A percentile compares a stretch with the other conserved stretches of the same genome.
phyloP scores from a whole-genome alignment of 192 early-diverging fungal genomes.

The Entomortierella chlamydospora region DNA sequence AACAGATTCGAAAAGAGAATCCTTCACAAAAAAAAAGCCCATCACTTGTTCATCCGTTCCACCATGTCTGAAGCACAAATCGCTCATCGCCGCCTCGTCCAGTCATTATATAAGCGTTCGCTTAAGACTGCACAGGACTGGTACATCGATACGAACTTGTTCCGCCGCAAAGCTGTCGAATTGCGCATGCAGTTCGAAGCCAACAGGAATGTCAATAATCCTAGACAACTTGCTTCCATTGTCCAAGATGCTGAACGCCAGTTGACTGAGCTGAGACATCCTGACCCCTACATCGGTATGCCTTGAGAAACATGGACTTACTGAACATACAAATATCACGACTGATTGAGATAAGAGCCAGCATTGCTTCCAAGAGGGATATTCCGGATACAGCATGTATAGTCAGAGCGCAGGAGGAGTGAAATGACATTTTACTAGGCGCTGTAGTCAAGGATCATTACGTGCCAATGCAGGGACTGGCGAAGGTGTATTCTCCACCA shows the following conservation, averaged over 20 bases:
- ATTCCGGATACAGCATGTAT: too few relatives aligned
- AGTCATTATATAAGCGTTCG: conserved; percentile 85
- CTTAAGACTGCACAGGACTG: conserved; percentile 88
- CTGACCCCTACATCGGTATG: conserved; percentile 86
- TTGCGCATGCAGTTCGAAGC: conserved; percentile 88
- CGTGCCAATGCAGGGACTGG: too few relatives aligned
- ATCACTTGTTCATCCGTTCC: neutral
- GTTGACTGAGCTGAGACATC: conserved; percentile 79
- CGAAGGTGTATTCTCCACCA: too few relatives aligned
- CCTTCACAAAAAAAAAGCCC: too few relatives aligned
- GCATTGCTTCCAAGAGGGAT: too few relatives aligned
- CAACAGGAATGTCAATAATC: conserved; percentile 78
- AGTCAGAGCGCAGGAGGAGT: too few relatives aligned
- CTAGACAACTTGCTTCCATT: conserved; percentile 74
- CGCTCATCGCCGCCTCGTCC: conserved; percentile 78
- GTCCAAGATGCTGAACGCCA: conserved; percentile 77
- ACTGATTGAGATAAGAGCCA: too few relatives aligned
- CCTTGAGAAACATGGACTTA: too few relatives aligned
- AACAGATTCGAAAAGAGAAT: too few relatives aligned
- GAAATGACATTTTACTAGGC: too few relatives aligned
- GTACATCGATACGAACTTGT: conserved; percentile 84
- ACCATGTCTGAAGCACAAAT: conserved; percentile 58
- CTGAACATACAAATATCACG: too few relatives aligned
- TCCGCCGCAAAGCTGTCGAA: conserved; percentile 83
- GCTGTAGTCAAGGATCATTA: too few relatives aligned